Conservation (phyloP, 78 protist genomes). For the Chrysochromulina parva region DNA sequence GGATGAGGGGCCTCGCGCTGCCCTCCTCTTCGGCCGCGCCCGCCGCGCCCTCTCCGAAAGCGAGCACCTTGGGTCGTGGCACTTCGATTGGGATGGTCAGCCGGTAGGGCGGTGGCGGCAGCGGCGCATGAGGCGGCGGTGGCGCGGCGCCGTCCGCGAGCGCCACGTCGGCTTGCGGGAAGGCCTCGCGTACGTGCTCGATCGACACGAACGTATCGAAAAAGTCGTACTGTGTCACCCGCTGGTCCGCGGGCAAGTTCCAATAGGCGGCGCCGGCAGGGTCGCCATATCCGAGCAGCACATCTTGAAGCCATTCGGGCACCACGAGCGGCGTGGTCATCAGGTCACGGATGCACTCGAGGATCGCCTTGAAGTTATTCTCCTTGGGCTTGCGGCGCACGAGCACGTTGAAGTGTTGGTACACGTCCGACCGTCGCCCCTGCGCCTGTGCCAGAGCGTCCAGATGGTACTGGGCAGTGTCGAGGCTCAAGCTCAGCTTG, state of each 20-base stretch:
- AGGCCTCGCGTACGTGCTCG: slow-evolving; percentile 63
- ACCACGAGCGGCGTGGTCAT: slow-evolving; percentile 63
- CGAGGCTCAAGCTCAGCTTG: slow-evolving; percentile 7
- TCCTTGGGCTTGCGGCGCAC: slow-evolving; percentile 82
- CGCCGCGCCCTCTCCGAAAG: not conserved
- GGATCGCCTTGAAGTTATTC: slow-evolving; percentile 86
- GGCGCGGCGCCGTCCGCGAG: not conserved
- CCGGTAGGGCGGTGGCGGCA: too few species aligned
- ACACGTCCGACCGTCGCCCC: not conserved
- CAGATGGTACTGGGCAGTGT: slow-evolving; percentile 47
- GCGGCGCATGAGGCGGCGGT: not conserved
- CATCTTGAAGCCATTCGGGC: slow-evolving; percentile 89
- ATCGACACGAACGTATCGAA: slow-evolving; percentile 78
- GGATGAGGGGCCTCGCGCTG: not conserved
- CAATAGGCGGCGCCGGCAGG: slow-evolving; percentile 36
- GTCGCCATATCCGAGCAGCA: slow-evolving; percentile 76
- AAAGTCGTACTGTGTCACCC: slow-evolving; percentile 12
- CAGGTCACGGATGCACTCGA: slow-evolving; percentile 83
- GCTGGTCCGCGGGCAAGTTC: not conserved
- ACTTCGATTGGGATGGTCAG: too few species aligned
- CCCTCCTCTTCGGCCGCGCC: not conserved
- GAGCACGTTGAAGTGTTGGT: slow-evolving; percentile 78
- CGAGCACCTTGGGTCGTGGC: not conserved
- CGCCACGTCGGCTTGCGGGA: slow-evolving; percentile 16
- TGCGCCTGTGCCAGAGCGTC: slow-evolving; percentile 8